Conservation (phyloP, 2,329 filamentous ascomycete species). For the Ophiostoma novo-ulmi region DNA sequence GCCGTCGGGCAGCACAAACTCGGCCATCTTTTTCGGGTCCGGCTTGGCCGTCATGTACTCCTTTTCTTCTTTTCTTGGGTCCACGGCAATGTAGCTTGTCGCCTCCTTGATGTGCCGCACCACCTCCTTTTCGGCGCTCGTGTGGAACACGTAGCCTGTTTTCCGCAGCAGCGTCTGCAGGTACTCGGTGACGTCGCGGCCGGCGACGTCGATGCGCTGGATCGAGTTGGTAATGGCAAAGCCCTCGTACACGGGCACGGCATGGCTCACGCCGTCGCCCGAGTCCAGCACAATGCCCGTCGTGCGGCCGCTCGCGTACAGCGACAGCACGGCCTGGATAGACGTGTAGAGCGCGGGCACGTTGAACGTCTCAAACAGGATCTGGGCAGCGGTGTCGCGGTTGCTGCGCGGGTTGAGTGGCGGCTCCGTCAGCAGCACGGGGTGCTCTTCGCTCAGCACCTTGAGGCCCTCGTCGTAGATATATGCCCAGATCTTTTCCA, state of each 20-base stretch:
- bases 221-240: slow-evolving; percentile 97
- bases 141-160: slow-evolving; percentile 91
- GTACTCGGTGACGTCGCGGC: slow-evolving; percentile 92
- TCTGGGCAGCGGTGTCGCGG: slow-evolving; percentile 92
- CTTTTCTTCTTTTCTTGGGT: slow-evolving; percentile 92
- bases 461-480: slow-evolving; percentile 95
- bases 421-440: slow-evolving; percentile 91
- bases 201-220: slow-evolving; percentile 90
- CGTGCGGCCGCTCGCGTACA: slow-evolving; percentile 93
- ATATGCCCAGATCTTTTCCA: slow-evolving; percentile 99
- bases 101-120: slow-evolving; percentile 96
- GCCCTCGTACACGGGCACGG: slow-evolving; percentile 94
- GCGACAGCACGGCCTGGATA: slow-evolving; percentile 90
- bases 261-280: slow-evolving; percentile 93
- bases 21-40: slow-evolving; percentile 70
- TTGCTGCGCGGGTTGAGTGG: slow-evolving; percentile 93
- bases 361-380: slow-evolving; percentile 98
- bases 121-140: slow-evolving; percentile 98
- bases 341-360: slow-evolving; percentile 94
- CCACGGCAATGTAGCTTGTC: slow-evolving; percentile 81
- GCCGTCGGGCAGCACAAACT: slow-evolving; percentile 88
- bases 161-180: slow-evolving; percentile 87
- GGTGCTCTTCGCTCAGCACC: slow-evolving; percentile 97
- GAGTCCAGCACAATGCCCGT: slow-evolving; percentile 94
- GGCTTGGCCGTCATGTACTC: slow-evolving; percentile 81